Base-by-base conservation (phyloP, 352 stramenopile genomes). In the Nothophytophthora sp. region DNA sequence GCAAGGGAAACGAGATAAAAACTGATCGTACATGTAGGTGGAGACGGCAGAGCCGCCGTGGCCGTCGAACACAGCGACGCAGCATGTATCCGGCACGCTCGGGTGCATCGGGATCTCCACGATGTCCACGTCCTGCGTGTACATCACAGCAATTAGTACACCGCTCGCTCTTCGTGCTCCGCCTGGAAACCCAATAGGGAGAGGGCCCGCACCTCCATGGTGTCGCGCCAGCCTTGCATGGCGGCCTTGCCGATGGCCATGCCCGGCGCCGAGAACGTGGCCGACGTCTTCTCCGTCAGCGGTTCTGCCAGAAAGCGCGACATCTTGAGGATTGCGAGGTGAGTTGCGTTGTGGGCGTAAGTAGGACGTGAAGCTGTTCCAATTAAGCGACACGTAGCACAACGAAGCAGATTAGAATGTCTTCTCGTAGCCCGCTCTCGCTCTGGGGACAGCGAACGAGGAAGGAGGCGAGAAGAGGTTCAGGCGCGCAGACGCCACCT, bases 141-240 rank as follows among this genome's bases (percentile, higher is more conserved):
- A n/a, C n/a, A 22, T 8, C 22, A 13, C 37, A 22, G 7, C 37
- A 19, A 44, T 32, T 5, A 35, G 29, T 15, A 4, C n/a, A n/a
- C n/a, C n/a, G n/a, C n/a, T n/a, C n/a, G n/a, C n/a, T n/a, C n/a
- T n/a, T n/a, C n/a, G n/a, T n/a, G n/a, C n/a, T n/a, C n/a, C n/a
- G n/a, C n/a, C n/a, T n/a, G n/a, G n/a, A n/a, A n/a, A n/a, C n/a
- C n/a, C n/a, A n/a, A n/a, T n/a, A n/a, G n/a, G n/a, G n/a, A n/a
- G n/a, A n/a, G n/a, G 13, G 7, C 30, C 46, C 50, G 24, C 22
- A 90, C 85, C 76, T 95, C 85, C 85, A 95, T 95, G 1, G 73
- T 73, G 40, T 92, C 81, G 22, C 85, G 79, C 85, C 85, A 95
- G 18, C 85, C 85, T 47, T 95, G 85, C 85, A 95, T 95, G 37